Conservation (phyloP, 2,329 filamentous ascomycete species). For the Madurella mycetomatis region DNA sequence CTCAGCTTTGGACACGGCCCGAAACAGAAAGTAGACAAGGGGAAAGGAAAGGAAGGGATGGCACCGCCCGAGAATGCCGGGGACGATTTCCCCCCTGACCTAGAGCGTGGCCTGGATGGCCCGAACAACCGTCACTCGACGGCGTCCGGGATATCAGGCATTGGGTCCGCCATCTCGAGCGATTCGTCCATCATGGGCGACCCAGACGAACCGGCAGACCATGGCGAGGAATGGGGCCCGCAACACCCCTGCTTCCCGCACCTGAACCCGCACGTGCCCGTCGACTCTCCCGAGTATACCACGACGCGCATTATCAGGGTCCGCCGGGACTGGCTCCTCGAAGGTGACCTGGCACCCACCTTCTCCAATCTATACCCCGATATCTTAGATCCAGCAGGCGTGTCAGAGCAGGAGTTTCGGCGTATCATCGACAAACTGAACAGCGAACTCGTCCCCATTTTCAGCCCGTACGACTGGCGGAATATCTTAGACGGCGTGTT, state of each 20-base stretch:
- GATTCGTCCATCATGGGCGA: constrained; percentile 61
- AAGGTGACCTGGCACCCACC: constrained; percentile 84
- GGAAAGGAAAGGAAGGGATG: constrained; percentile 53
- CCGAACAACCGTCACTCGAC: constrained; percentile 44
- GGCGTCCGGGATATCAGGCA: constrained; percentile 46
- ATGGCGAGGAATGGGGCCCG: constrained; percentile 83
- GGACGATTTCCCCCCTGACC: constrained; percentile 43
- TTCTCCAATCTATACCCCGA: constrained; percentile 96
- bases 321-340: constrained; percentile 82
- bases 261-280: constrained; percentile 82
- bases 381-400: constrained; percentile 77
- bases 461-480: constrained; percentile 70
- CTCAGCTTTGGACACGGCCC: constrained; percentile 21
- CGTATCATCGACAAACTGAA: constrained; percentile 79
- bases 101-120: constrained; percentile 51
- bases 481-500: constrained; percentile 77
- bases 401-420: constrained; percentile 84
- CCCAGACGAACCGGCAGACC: constrained; percentile 58
- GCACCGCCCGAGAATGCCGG: constrained; percentile 33
- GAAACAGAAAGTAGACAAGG: constrained; percentile 26
- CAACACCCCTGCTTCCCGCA: constrained; percentile 94
- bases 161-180: constrained; percentile 51
- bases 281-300: constrained; percentile 67
- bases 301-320: constrained; percentile 88
- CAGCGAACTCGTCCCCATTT: constrained; percentile 67